Conservation (phyloP, 352 stramenopile genomes). For the Phytophthora vignae region DNA sequence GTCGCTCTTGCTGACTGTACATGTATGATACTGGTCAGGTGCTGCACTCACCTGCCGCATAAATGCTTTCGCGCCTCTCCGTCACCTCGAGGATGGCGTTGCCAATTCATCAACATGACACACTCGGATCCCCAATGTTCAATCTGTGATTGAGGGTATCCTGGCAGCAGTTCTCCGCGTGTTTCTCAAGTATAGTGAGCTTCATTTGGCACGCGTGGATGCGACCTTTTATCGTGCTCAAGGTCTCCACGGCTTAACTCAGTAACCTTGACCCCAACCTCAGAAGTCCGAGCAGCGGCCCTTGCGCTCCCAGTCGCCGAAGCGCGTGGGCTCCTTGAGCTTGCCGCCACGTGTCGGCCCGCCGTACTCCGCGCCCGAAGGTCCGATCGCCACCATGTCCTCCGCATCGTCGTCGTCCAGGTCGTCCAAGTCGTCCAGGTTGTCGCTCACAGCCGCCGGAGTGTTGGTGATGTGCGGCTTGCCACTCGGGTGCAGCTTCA, state of each 20-base stretch:
- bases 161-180: too few relatives aligned
- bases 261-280: not conserved
- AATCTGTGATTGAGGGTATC: too few relatives aligned
- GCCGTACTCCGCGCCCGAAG: conserved; percentile 92
- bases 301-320: conserved; percentile 98
- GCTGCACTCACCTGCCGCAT: too few relatives aligned
- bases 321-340: conserved; percentile 96
- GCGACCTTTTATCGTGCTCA: not conserved
- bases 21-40: too few relatives aligned
- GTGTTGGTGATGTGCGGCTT: conserved; percentile 36
- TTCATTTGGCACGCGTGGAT: too few relatives aligned
- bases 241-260: not conserved
- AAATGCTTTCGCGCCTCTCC: not conserved
- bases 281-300: conserved; percentile 97
- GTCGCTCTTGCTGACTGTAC: too few relatives aligned
- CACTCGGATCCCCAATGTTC: too few relatives aligned
- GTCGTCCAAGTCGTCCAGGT: conserved; percentile 25
- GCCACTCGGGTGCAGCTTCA: conserved; percentile 35
- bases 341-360: conserved; percentile 93
- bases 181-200: too few relatives aligned
- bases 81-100: too few relatives aligned
- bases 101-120: too few relatives aligned
- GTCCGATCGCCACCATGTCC: conserved; percentile 94
- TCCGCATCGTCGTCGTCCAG: conserved; percentile 91
- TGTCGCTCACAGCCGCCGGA: conserved; percentile 15